A percentile compares a stretch with the other conserved stretches of the same genome.
These are phyloP conservation scores for Leccinum broughii DNA, from an alignment of 768 basidiomycete genomes.

Conservation along the genomic window DNA sequence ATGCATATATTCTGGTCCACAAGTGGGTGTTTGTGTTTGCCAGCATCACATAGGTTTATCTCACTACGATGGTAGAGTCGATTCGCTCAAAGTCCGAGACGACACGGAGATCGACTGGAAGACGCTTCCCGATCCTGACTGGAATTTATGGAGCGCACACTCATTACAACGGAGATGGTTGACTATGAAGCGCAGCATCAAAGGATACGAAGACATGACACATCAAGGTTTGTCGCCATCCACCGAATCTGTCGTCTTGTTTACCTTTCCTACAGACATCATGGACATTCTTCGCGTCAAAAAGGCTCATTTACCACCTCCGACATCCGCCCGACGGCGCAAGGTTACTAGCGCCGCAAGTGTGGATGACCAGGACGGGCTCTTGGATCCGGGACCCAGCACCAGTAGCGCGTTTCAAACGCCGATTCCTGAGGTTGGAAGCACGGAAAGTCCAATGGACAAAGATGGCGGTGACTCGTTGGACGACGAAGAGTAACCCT, in stretches of 20 bases:
- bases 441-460: slow-evolving; percentile 17
- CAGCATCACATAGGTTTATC: not conserved
- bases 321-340: slow-evolving; percentile 41
- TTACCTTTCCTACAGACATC: slow-evolving; percentile 52
- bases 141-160: slow-evolving; percentile 87
- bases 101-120: slow-evolving; percentile 90
- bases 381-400: slow-evolving; percentile 23
- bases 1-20: slow-evolving; percentile 79
- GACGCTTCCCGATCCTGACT: slow-evolving; percentile 64
- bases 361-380: slow-evolving; percentile 43
- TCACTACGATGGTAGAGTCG: slow-evolving; percentile 49
- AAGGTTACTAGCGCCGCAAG: slow-evolving; percentile 54
- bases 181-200: slow-evolving; percentile 74
- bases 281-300: slow-evolving; percentile 79
- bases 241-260: slow-evolving; percentile 4
- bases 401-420: slow-evolving; percentile 30
- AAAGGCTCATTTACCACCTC: slow-evolving; percentile 58
- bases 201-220: slow-evolving; percentile 78
- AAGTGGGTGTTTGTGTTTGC: slow-evolving; percentile 47
- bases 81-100: slow-evolving; percentile 70
- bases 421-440: slow-evolving; percentile 13
- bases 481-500: slow-evolving; percentile 20
- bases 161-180: slow-evolving; percentile 77
- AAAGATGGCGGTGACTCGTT: slow-evolving; percentile 16
- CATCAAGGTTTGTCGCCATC: slow-evolving; percentile 58